These are phyloP conservation scores for Rhynchospora pubera DNA, from an alignment of 176 grass and related monocot genomes.

Conservation along the genomic window DNA sequence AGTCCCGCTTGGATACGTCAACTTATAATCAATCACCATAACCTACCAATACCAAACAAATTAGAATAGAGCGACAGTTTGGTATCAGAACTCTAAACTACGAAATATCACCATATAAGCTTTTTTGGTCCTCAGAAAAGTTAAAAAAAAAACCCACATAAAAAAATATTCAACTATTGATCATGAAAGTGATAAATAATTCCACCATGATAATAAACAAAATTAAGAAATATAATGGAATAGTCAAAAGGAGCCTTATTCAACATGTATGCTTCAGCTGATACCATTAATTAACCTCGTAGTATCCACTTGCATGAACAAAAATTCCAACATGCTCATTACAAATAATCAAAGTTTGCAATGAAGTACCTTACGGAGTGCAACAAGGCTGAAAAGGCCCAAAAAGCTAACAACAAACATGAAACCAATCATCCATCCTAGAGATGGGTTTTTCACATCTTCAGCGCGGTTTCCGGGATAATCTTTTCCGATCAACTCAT, in stretches of 20 bases:
- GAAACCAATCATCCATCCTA: conserved; percentile 91
- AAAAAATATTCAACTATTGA: not conserved
- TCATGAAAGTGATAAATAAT: not conserved
- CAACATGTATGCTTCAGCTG: not conserved
- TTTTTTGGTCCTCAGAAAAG: too few species aligned
- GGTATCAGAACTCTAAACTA: not conserved
- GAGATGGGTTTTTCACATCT: conserved; percentile 87
- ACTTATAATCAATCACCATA: conserved; percentile 60
- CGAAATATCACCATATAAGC: not conserved
- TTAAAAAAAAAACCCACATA: too few species aligned
- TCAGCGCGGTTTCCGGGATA: conserved; percentile 79
- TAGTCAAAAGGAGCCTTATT: too few species aligned
- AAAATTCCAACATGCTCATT: not conserved
- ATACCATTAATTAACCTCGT: not conserved
- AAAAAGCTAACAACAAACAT: conserved; percentile 89
- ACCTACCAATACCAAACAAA: conserved; percentile 35
- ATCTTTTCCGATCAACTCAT: conserved; percentile 78
- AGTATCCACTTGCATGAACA: not conserved
- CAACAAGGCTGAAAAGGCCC: conserved; percentile 83
- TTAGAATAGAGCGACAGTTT: not conserved
- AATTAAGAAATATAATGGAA: not conserved
- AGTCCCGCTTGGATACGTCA: conserved; percentile 53
- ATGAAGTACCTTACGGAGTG: conserved; percentile 61
- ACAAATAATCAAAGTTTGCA: not conserved
- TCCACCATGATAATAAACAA: not conserved